A percentile compares a stretch with the other conserved stretches of the same genome.
These are phyloP conservation scores for Saccharata proteae DNA, from an alignment of 2,329 filamentous ascomycete species.

Conservation along the genomic window DNA sequence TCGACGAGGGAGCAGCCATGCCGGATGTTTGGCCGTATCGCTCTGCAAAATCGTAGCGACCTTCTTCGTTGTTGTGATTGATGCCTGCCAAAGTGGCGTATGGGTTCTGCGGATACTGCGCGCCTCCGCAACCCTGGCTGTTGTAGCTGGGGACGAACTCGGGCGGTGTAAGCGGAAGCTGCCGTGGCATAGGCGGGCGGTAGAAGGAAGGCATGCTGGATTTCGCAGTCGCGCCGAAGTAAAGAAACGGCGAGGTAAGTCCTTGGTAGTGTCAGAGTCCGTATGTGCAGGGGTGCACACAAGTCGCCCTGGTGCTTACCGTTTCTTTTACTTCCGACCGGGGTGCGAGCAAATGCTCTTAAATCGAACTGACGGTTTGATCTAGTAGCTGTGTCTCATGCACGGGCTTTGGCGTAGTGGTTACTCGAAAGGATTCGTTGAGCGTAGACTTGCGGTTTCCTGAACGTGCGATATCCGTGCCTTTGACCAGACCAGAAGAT, in stretches of 20 bases:
- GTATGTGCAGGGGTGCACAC: constrained; percentile 2
- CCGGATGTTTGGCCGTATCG: constrained; percentile 33
- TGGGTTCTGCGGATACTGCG: constrained; percentile 31
- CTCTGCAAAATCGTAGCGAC: constrained; percentile 33
- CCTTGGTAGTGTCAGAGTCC: constrained; percentile 16
- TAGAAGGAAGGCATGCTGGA: constrained; percentile 39
- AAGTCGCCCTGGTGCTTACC: constrained; percentile 17
- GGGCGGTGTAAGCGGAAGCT: constrained; percentile 37
- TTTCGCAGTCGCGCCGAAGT: constrained; percentile 20
- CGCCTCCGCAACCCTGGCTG: constrained; percentile 29
- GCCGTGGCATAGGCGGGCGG: constrained; percentile 29
- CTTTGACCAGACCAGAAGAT: not conserved
- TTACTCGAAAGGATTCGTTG: not conserved
- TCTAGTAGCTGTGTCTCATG: constrained; percentile 24
- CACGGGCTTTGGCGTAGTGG: constrained; percentile 13
- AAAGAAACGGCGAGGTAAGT: constrained; percentile 29
- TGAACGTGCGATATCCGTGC: not conserved
- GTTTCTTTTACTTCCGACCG: constrained; percentile 26
- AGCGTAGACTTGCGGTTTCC: not conserved
- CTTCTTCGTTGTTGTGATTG: constrained; percentile 31
- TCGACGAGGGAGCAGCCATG: constrained; percentile 20
- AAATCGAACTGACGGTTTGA: constrained; percentile 18
- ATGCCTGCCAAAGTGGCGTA: constrained; percentile 29
- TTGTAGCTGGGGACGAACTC: constrained; percentile 33
- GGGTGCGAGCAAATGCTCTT: constrained; percentile 24